Evolutionary conservation across 768 basidiomycete genomes (phyloP).

Genomic region (Sistotremastrum niveocremeum): DNA sequence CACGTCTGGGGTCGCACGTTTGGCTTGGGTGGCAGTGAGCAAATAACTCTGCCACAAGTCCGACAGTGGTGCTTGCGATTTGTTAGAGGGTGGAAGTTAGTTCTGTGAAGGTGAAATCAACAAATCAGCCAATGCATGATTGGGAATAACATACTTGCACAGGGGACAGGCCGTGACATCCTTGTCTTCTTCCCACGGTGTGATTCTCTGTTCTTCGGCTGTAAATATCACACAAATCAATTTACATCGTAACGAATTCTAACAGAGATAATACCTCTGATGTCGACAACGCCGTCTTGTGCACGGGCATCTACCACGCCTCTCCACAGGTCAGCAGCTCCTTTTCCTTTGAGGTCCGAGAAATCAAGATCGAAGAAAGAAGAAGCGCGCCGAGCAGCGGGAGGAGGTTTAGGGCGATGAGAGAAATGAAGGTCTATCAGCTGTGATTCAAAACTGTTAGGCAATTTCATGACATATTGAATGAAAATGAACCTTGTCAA

Average conservation of each 20-base stretch:
- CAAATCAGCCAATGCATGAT: not conserved
- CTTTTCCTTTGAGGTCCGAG: constrained; percentile 40
- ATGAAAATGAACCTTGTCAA: constrained; percentile 76
- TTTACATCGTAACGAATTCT: not conserved
- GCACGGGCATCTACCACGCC: constrained; percentile 36
- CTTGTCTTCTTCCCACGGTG: constrained; percentile 87
- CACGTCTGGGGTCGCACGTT: constrained; percentile 56
- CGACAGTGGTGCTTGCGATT: constrained; percentile 96
- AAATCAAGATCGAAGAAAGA: constrained; percentile 65
- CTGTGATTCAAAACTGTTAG: constrained; percentile 13
- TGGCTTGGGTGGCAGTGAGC: constrained; percentile 69
- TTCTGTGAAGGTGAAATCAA: constrained; percentile 19
- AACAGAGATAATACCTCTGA: constrained; percentile 38
- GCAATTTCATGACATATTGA: constrained; percentile 27
- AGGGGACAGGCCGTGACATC: constrained; percentile 68
- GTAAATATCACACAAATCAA: not conserved
- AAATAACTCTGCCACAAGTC: constrained; percentile 83
- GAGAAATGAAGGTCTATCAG: constrained; percentile 30
- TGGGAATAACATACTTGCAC: constrained; percentile 46
- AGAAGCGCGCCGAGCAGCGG: constrained; percentile 33
- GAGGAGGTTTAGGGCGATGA: constrained; percentile 4
- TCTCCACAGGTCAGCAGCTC: constrained; percentile 58
- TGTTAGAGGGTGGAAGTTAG: constrained; percentile 76
- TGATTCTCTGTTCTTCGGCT: constrained; percentile 84
- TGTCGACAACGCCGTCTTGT: constrained; percentile 40